A percentile compares a stretch with the other conserved stretches of the same genome.
Evolutionary conservation across 2,329 filamentous ascomycete species (phyloP).

Genomic region (Colletotrichum chrysophilum): DNA sequence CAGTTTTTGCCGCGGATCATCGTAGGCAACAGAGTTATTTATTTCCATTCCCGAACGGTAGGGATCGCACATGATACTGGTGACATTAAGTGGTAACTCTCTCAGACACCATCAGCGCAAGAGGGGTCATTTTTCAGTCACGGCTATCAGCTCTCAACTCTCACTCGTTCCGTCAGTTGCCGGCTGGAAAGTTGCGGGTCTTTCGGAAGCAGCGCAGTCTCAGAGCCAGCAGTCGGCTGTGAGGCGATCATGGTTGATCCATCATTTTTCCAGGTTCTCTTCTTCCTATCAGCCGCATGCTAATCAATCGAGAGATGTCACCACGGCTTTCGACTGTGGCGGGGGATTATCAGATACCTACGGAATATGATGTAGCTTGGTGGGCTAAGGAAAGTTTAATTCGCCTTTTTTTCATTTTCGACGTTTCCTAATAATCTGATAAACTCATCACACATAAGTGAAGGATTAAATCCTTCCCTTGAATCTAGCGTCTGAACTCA

Average conservation of each 20-base stretch:
- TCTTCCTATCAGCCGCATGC: background rate
- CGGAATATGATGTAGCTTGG: background rate
- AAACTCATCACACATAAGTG: too few relatives aligned
- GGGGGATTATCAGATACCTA: too few relatives aligned
- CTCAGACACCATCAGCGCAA: background rate
- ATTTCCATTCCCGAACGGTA: background rate
- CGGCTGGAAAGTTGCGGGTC: background rate
- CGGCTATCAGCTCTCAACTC: background rate
- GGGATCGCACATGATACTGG: background rate
- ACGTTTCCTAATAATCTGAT: too few relatives aligned
- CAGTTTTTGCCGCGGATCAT: fast-evolving
- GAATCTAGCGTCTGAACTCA: background rate
- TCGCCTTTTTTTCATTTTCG: background rate
- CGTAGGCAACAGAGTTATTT: background rate
- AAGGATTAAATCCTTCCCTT: too few relatives aligned
- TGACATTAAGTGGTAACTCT: background rate
- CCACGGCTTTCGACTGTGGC: background rate
- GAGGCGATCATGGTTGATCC: background rate
- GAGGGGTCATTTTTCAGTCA: background rate
- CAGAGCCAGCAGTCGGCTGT: background rate
- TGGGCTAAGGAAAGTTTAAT: background rate
- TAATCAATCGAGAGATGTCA: background rate
- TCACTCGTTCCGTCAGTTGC: background rate
- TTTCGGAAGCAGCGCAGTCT: fast-evolving
- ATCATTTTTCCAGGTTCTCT: background rate